A percentile compares a stretch with the other conserved stretches of the same genome.
Conservation (phyloP, 805 yeast genomes). For the Debaryomyces prosopidis region DNA sequence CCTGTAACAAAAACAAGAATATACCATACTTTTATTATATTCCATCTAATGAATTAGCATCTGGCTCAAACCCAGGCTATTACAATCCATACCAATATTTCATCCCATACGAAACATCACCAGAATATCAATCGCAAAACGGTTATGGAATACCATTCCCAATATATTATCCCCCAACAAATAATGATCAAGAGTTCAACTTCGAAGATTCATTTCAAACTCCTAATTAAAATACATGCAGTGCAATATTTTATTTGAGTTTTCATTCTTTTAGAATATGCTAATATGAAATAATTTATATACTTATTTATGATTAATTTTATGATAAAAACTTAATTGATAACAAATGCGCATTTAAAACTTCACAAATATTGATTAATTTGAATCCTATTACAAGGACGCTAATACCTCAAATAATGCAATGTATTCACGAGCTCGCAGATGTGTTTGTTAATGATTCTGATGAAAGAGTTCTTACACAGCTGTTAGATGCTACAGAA, state of each 20-base stretch:
- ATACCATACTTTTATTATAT: conserved; percentile 18
- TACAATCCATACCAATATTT: conserved; percentile 29
- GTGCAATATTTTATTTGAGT: too few species aligned
- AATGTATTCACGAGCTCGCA: neutral
- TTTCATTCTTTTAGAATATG: neutral
- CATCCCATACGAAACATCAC: conserved; percentile 19
- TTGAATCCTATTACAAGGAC: neutral
- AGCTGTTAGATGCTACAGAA: neutral
- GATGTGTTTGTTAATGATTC: neutral
- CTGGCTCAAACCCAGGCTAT: conserved; percentile 22
- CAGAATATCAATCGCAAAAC: conserved; percentile 1
- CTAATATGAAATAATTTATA: neutral
- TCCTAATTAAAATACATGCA: neutral
- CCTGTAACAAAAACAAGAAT: conserved; percentile 2
- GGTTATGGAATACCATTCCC: conserved; percentile 13
- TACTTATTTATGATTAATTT: neutral
- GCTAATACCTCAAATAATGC: too few species aligned
- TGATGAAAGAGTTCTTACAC: neutral
- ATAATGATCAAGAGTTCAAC: conserved; percentile 1
- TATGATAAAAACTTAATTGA: neutral
- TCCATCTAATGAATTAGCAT: conserved; percentile 12
- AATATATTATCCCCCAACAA: conserved; percentile 10
- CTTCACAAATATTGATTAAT: neutral
- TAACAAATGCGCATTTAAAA: neutral
- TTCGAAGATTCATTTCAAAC: conserved; percentile 3